A percentile compares a stretch with the other conserved stretches of the same genome.
phyloP scores from a whole-genome alignment of 441 rosid genomes.

The Populus trichocarpa region DNA sequence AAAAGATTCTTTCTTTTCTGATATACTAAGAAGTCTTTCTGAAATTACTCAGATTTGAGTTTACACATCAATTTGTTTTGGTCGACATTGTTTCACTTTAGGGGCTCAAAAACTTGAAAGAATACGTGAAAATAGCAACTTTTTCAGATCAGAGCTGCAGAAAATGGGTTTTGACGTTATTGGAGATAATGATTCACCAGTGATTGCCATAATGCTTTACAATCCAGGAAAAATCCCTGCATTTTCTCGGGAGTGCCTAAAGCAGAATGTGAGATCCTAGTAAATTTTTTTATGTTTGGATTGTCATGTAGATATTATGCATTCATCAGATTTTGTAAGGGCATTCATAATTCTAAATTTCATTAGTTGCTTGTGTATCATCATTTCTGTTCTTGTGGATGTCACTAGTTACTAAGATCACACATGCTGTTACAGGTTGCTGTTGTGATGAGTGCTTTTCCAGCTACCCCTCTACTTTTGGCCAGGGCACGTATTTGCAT shows the following conservation, averaged over 20 bases:
- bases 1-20: not conserved
- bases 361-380: not conserved
- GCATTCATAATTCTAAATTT: not conserved
- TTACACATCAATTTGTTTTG: not conserved
- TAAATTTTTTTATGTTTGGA: not conserved
- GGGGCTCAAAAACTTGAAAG: conserved; percentile 86
- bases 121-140: conserved; percentile 89
- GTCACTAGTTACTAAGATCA: not conserved
- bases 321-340: not conserved
- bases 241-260: conserved; percentile 83
- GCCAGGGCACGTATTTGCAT: conserved; percentile 92
- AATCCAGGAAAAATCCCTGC: conserved; percentile 93
- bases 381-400: not conserved
- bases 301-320: not conserved
- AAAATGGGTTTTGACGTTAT: conserved; percentile 97
- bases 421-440: conserved; percentile 49
- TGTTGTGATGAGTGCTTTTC: conserved; percentile 78
- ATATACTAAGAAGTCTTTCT: not conserved
- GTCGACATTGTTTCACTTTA: conserved; percentile 15
- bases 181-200: conserved; percentile 89
- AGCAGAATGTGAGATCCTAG: conserved; percentile 49
- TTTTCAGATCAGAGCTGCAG: conserved; percentile 79
- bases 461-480: conserved; percentile 79
- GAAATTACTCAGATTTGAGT: not conserved
- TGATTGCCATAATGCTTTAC: conserved; percentile 97